Base-by-base conservation (phyloP, 1,139 yeast genomes). In the Groenewaldozyma sp. region DNA sequence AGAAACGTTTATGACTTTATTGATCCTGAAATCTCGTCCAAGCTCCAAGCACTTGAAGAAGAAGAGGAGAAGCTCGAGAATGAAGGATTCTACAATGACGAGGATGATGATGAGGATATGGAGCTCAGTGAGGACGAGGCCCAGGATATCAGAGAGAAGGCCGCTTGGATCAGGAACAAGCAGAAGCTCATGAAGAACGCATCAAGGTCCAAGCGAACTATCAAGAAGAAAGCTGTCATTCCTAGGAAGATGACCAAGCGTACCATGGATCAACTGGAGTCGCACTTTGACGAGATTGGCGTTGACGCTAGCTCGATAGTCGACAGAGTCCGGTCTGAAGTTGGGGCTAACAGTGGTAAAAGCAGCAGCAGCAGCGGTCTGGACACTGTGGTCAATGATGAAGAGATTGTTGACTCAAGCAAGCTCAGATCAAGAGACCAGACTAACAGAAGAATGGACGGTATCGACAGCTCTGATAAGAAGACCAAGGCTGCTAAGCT, bases 81-180 rank as follows among this genome's bases (percentile, higher is more conserved):
- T 41, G 95, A 88, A 67, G 99, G 99, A 24, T 93, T 93, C 70
- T 91, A 91, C 64, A 93, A 87, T 53, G 81, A 94, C 34, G 95
- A 87, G 57, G 78, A 80, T 37, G 93, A 81, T 40, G 73, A 76
- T 48, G 78, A 71, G 52, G 74, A 69, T 21, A n/a, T n/a, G n/a
- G 57, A 56, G 14, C 47, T 61, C 42, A 64, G 62, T 43, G 62
- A 62, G 45, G 83, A 76, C 45, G 94, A 82, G 50, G 68, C 73
- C 31, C 76, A 70, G 35, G 95, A 84, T 40, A 71, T 91, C 45
- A 74, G 71, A 53, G 91, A 79, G 48, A 91, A 91, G 68, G 98
- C 98, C 24, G 71, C 66, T 45, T 91, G 97, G 97, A 87, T 91
- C 54, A 82, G 98, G 66, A 78, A 87, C 62, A 87, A 86, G 64